Conservation (phyloP, 805 yeast genomes). For the Candida palmyrensis region DNA sequence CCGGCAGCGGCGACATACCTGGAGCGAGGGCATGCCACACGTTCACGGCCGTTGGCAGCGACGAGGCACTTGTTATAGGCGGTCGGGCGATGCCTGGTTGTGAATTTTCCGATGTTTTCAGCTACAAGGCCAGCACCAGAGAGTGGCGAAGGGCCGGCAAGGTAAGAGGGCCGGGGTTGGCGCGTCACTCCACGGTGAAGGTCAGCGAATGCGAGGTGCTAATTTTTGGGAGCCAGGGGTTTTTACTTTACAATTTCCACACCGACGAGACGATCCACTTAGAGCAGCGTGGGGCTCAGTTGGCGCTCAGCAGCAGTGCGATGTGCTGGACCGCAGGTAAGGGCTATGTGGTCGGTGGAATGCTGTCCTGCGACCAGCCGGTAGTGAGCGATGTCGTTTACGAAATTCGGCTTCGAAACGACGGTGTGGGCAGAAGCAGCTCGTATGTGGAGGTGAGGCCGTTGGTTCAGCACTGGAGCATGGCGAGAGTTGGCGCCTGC, state of each 20-base stretch:
- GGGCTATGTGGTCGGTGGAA: constrained; percentile 52
- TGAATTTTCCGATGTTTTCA: constrained; percentile 30
- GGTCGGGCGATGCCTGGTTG: constrained; percentile 63
- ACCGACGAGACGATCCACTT: constrained; percentile 11
- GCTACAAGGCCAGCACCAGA: constrained; percentile 8
- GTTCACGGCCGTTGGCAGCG: constrained; percentile 26
- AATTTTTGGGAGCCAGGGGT: constrained; percentile 37
- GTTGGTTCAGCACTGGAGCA: constrained; percentile 1
- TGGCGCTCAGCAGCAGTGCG: constrained; percentile 30
- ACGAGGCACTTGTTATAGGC: constrained; percentile 45
- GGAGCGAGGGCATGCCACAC: constrained; percentile 57
- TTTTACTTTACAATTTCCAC: constrained; percentile 15
- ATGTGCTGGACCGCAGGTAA: constrained; percentile 20
- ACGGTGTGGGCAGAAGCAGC: constrained; percentile 5
- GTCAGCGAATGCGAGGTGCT: constrained; percentile 25
- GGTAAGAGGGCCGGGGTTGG: constrained; percentile 44
- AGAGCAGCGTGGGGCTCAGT: constrained; percentile 12
- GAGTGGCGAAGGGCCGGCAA: constrained; percentile 37
- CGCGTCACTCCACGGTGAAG: constrained; percentile 44
- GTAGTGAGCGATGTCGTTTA: constrained; percentile 28
- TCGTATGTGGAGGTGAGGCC: constrained; percentile 6
- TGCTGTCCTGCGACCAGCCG: constrained; percentile 20
- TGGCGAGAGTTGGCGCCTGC: constrained; percentile 49
- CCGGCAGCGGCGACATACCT: constrained; percentile 17
- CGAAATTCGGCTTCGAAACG: constrained; percentile 20